Base-by-base conservation (phyloP, 1,139 yeast genomes). In the Debaryomyces udenii region DNA sequence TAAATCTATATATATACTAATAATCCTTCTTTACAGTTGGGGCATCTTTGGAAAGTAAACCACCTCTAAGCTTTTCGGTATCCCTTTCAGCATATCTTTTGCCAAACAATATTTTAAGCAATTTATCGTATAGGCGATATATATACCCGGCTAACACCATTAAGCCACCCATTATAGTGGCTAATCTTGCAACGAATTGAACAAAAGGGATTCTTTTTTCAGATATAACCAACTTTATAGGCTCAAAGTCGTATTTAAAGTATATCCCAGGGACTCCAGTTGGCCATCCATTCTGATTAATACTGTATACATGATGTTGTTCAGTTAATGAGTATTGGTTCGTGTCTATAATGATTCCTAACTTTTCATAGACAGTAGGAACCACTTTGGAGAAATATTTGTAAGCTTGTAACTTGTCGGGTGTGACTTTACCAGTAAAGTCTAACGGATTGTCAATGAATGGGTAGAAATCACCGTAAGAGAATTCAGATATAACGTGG, bases 391-490 rank as follows among this genome's bases (percentile, higher is more conserved):
- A 58, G 53, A 75, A 80, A 60, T 93, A 93, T 42, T 78, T 79
- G 61, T 73, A 84, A 1, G 69, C 65, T 45, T 68, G 80, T 28
- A 66, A 56, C 13, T 66, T 59, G 3, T 73, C 73, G 2, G 61
- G 58, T 1, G 89, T 77, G 18, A 66, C 59, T 52, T 81, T 79
- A 1, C 81, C 86, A 0, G 90, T 81, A 42, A 74, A 76, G 58
- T 93, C 99, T 50, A 94, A 73, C 5, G 97, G 96, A 56, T 93
- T 93, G 51, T 85, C 76, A 47, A 91, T 75, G 52, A 79, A 85
- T 2, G 99, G 98, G 57, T 81, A 90, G 62, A 86, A 90, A 27
- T 81, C 88, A 15, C 99, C 99, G 64, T 83, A 93, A 7, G 97
- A 90, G 49, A 90, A 80, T 61, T 93, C 98, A 47, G 80, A 81